phyloP scores from a whole-genome alignment of 2,329 filamentous ascomycete species.

The Scortechinia acanthostroma region DNA sequence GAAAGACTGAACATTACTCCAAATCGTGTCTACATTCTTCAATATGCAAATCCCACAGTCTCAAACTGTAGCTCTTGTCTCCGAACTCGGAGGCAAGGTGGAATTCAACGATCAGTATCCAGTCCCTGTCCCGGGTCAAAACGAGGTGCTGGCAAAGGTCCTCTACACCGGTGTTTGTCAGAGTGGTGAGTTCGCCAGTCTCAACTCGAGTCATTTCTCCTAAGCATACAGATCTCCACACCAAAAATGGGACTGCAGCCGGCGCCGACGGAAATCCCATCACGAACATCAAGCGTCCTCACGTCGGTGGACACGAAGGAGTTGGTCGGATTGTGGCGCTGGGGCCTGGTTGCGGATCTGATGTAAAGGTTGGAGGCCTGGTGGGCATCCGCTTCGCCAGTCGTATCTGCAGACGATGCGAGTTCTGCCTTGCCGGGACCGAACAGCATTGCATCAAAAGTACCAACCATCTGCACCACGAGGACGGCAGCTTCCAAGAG shows the following conservation, averaged over 20 bases:
- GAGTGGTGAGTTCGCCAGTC: conserved; percentile 20
- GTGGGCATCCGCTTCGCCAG: conserved; percentile 33
- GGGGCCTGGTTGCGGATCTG: conserved; percentile 18
- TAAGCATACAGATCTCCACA: conserved; percentile 23
- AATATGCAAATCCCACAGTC: conserved; percentile 9
- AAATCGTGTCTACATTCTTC: too few relatives aligned
- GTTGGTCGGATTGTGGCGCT: conserved; percentile 28
- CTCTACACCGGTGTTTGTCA: conserved; percentile 34
- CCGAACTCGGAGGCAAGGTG: conserved; percentile 24
- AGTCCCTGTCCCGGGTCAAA: conserved; percentile 22
- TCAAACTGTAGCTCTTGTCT: conserved; percentile 31
- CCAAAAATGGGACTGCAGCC: conserved; percentile 24
- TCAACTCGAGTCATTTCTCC: background rate
- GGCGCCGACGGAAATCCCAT: conserved; percentile 26
- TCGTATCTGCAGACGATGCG: conserved; percentile 29
- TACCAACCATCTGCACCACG: conserved; percentile 34
- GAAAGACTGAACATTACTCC: too few relatives aligned
- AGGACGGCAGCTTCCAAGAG: conserved; percentile 34
- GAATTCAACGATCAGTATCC: conserved; percentile 29
- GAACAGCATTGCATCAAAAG: conserved; percentile 29
- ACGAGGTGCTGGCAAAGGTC: conserved; percentile 33
- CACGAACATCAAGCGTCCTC: conserved; percentile 31
- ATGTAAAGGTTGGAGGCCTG: conserved; percentile 23
- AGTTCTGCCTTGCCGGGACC: conserved; percentile 27
- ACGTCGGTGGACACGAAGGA: conserved; percentile 35